Evolutionary conservation across 139 green algal genomes (phyloP).

Genomic region (Raphidocelis subcapitata): DNA sequence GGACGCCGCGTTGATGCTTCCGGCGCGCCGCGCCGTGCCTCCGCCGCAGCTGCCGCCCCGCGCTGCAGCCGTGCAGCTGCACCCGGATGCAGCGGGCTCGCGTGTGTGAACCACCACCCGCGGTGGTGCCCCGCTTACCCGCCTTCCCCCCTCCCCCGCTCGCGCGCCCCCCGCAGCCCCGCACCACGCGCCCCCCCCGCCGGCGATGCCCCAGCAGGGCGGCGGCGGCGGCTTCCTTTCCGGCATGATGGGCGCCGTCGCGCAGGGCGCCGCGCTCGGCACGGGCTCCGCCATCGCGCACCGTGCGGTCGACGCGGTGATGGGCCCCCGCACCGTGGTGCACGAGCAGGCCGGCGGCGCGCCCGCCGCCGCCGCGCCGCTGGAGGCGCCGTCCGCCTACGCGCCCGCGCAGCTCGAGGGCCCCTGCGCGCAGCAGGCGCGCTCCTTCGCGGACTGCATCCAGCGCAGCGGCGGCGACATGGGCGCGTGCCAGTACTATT

Average conservation of each 20-base stretch:
- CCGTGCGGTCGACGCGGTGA: conserved; percentile 80
- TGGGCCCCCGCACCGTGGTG: conserved; percentile 42
- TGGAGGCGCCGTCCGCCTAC: conserved; percentile 4
- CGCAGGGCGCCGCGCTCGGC: no score
- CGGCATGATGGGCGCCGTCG: conserved; percentile 78
- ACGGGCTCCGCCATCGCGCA: conserved; percentile 85
- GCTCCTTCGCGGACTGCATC: conserved; percentile 91
- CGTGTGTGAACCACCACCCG: no score
- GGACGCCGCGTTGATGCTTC: no score
- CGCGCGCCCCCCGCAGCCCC: conserved; percentile 7
- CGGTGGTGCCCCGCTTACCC: no score
- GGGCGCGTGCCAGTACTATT: conserved; percentile 71
- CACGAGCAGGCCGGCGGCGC: conserved; percentile 7
- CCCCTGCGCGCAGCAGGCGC: conserved; percentile 64
- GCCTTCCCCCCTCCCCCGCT: no score
- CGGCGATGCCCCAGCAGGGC: conserved; percentile 29
- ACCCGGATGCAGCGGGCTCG: no score
- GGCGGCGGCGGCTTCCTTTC: conserved; percentile 77
- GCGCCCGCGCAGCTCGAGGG: conserved; percentile 30
- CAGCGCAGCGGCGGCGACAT: conserved; percentile 70
- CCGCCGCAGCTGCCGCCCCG: no score
- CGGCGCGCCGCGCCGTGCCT: no score
- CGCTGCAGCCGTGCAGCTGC: no score
- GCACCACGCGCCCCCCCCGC: conserved; percentile 15
- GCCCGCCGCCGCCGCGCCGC: conserved; percentile 17